Evolutionary conservation across 352 stramenopile species (phyloP).

Genomic region (Globisporangium radiosum): DNA sequence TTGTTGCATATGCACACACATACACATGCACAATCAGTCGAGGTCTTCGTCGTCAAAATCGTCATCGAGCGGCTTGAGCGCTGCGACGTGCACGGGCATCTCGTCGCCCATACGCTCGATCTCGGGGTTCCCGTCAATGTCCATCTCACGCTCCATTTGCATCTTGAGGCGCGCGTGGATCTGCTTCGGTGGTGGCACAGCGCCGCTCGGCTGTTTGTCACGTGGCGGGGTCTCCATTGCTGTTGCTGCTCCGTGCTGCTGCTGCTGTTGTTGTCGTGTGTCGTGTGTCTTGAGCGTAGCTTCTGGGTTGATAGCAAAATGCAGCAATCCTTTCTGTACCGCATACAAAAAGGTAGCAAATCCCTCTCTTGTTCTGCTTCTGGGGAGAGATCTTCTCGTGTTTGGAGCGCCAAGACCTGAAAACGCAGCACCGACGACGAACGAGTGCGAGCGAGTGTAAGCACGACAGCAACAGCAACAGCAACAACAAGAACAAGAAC

Average conservation of each 20-base stretch:
- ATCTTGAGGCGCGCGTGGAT: constrained; percentile 66
- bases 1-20: no score
- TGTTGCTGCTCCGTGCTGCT: no score
- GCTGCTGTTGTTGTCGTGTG: no score
- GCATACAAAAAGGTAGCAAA: no score
- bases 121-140: constrained; percentile 45
- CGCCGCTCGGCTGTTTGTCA: constrained; percentile 26
- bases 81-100: constrained; percentile 45
- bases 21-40: constrained; percentile 19
- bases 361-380: no score
- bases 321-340: no score
- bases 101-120: constrained; percentile 60
- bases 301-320: no score
- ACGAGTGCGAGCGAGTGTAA: no score
- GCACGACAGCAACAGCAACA: background rate
- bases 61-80: constrained; percentile 49
- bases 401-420: no score
- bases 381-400: no score
- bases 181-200: constrained; percentile 30
- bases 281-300: no score
- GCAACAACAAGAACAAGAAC: background rate
- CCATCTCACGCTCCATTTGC: constrained; percentile 66
- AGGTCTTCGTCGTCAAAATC: constrained; percentile 79
- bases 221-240: constrained; percentile 65
- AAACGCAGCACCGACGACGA: no score